Evolutionary conservation across 768 basidiomycete species (phyloP).

Genomic region (Panus rudis): DNA sequence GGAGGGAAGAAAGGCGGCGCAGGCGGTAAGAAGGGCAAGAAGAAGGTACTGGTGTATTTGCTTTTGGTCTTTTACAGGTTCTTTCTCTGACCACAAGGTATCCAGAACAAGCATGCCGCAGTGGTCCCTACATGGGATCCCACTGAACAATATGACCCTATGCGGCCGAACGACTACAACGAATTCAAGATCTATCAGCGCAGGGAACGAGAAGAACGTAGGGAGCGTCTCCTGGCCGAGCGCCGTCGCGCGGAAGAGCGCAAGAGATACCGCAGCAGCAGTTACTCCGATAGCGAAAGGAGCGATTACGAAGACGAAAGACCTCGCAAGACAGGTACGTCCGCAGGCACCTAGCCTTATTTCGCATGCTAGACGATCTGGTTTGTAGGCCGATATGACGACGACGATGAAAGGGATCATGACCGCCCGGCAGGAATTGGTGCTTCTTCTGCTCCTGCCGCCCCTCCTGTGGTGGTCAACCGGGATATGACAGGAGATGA

Average conservation of each 20-base stretch:
- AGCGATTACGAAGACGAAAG: slow-evolving; percentile 60
- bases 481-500: slow-evolving; percentile 71
- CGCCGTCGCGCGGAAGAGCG: slow-evolving; percentile 46
- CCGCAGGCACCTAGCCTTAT: not conserved
- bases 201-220: slow-evolving; percentile 65
- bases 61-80: slow-evolving; percentile 3
- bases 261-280: slow-evolving; percentile 36
- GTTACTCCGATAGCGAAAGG: slow-evolving; percentile 61
- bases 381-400: slow-evolving; percentile 36
- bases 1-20: slow-evolving; percentile 49
- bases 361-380: not conserved
- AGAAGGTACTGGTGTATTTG: slow-evolving; percentile 38
- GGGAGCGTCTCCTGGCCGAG: slow-evolving; percentile 44
- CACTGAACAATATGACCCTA: slow-evolving; percentile 69
- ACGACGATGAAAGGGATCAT: slow-evolving; percentile 48
- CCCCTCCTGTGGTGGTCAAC: slow-evolving; percentile 35
- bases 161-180: slow-evolving; percentile 82
- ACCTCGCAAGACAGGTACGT: slow-evolving; percentile 61
- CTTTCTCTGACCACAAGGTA: slow-evolving; percentile 1
- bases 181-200: slow-evolving; percentile 81
- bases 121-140: slow-evolving; percentile 67
- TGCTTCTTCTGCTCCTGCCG: slow-evolving; percentile 9
- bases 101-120: slow-evolving; percentile 55
- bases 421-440: slow-evolving; percentile 29
- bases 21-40: slow-evolving; percentile 54